These are phyloP conservation scores for Porcisia hertigi DNA, from an alignment of 208 protist genomes.

Conservation along the genomic window DNA sequence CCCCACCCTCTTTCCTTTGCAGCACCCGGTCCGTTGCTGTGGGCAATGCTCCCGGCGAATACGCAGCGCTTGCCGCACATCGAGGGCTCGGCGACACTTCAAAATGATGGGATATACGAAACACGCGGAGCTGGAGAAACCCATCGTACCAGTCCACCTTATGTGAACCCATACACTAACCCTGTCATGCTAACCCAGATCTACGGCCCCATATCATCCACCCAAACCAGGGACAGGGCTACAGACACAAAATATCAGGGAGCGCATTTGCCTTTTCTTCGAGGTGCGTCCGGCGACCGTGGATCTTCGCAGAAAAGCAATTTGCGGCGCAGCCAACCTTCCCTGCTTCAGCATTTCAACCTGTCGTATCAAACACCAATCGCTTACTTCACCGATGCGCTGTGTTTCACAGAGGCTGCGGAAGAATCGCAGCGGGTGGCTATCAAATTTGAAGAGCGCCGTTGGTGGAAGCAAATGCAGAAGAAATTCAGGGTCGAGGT, in stretches of 20 bases:
- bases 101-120: neutral
- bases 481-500: neutral
- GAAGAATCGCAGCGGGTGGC: conserved; percentile 41
- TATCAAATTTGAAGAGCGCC: conserved; percentile 33
- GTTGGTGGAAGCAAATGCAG: neutral
- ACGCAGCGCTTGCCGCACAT: conserved; percentile 7
- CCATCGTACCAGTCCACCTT: neutral
- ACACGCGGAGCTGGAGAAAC: neutral
- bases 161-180: neutral
- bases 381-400: conserved; percentile 14
- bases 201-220: neutral
- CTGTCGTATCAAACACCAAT: neutral
- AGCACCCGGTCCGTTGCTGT: neutral
- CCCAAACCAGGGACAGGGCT: neutral
- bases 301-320: neutral
- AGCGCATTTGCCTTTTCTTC: neutral
- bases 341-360: conserved; percentile 20
- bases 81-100: neutral
- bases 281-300: neutral
- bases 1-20: no score
- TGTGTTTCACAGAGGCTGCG: conserved; percentile 16
- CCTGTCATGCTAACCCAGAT: neutral
- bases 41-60: neutral
- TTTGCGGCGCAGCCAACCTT: neutral
- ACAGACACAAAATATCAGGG: neutral